A percentile compares a stretch with the other conserved stretches of the same genome.
These are phyloP conservation scores for Comarum palustre DNA, from an alignment of 306 rosid species.

Conservation along the genomic window DNA sequence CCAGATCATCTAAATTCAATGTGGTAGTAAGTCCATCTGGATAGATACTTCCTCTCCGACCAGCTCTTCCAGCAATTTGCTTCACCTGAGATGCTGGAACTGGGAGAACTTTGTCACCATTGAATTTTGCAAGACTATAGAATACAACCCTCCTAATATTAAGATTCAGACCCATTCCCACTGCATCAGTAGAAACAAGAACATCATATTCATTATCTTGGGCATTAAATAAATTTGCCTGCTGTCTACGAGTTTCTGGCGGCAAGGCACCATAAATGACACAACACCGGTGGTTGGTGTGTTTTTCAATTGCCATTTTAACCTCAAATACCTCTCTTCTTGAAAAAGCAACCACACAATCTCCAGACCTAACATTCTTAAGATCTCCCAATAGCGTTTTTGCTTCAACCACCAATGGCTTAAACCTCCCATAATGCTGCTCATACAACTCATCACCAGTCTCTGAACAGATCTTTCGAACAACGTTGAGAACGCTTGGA, in stretches of 20 bases:
- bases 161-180: slow-evolving; percentile 96
- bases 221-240: slow-evolving; percentile 79
- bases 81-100: slow-evolving; percentile 91
- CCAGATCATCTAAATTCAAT: slow-evolving; percentile 70
- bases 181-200: slow-evolving; percentile 92
- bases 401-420: slow-evolving; percentile 89
- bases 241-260: slow-evolving; percentile 84
- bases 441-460: slow-evolving; percentile 80
- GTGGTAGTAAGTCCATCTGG: slow-evolving; percentile 87
- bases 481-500: slow-evolving; percentile 78
- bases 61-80: slow-evolving; percentile 97
- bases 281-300: slow-evolving; percentile 73
- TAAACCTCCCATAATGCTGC: slow-evolving; percentile 81
- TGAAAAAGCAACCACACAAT: slow-evolving; percentile 93
- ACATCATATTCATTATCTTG: slow-evolving; percentile 75
- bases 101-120: slow-evolving; percentile 74
- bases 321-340: slow-evolving; percentile 95
- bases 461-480: slow-evolving; percentile 60
- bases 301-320: slow-evolving; percentile 75
- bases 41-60: slow-evolving; percentile 85
- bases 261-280: slow-evolving; percentile 93
- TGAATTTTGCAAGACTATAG: slow-evolving; percentile 68
- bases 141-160: slow-evolving; percentile 89
- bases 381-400: slow-evolving; percentile 82
- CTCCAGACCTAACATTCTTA: slow-evolving; percentile 73